Evolutionary conservation across 2,329 filamentous ascomycete species (phyloP).

Genomic region (Pochonia chlamydosporia): DNA sequence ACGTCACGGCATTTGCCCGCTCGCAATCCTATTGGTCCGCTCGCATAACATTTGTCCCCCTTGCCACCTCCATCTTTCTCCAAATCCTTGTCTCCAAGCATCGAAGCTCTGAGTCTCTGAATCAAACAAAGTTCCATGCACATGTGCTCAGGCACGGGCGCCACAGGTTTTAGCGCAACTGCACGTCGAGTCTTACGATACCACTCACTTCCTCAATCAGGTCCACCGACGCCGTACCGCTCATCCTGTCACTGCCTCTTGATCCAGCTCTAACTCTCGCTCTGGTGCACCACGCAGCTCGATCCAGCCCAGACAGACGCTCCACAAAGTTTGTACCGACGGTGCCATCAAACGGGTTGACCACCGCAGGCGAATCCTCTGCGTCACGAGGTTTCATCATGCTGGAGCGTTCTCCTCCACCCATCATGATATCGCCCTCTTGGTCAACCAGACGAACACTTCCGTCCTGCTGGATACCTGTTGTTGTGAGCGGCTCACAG

Average conservation of each 20-base stretch:
- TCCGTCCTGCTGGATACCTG: constrained; percentile 23
- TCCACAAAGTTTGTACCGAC: constrained; percentile 8
- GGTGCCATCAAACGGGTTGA: constrained; percentile 10
- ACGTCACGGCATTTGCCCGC: neutral
- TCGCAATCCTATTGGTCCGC: neutral
- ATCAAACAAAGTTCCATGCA: too few relatives aligned
- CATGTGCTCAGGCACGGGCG: too few relatives aligned
- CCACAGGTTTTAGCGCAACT: constrained; percentile 18
- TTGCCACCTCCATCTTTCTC: neutral
- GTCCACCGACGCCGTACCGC: constrained; percentile 20
- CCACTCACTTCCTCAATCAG: constrained; percentile 29
- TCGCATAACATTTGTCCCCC: constrained; percentile 1
- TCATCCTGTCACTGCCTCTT: constrained; percentile 11
- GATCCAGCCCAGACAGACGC: constrained; percentile 6
- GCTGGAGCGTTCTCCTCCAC: constrained; percentile 1
- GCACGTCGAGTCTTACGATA: constrained; percentile 32
- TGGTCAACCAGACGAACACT: constrained; percentile 24
- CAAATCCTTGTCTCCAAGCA: neutral
- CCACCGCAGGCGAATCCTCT: constrained; percentile 1
- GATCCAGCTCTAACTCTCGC: constrained; percentile 2
- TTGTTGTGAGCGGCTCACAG: constrained; percentile 12
- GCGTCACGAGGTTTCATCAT: neutral
- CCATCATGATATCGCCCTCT: constrained; percentile 25
- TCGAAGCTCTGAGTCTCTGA: too few relatives aligned
- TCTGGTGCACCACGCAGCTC: constrained; percentile 7